Conservation (phyloP, 805 yeast genomes). For the Teunomyces barrocoloradensis region DNA sequence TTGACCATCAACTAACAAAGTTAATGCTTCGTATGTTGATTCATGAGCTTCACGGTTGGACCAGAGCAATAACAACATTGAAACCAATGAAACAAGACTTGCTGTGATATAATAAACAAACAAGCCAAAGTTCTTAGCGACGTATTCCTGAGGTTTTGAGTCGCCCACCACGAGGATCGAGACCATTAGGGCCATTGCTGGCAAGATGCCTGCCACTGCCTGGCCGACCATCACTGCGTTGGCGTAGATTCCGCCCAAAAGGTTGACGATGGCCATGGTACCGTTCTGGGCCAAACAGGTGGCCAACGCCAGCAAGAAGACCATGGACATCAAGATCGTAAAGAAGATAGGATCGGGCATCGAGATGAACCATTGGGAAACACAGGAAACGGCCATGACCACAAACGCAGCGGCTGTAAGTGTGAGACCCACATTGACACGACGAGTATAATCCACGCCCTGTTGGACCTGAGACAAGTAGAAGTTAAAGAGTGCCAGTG, state of each 20-base stretch:
- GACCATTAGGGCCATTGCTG: constrained; percentile 65
- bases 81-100: constrained; percentile 41
- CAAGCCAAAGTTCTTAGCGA: constrained; percentile 40
- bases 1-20: background rate
- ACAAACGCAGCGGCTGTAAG: constrained; percentile 59
- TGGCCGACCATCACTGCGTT: constrained; percentile 95
- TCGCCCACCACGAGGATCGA: constrained; percentile 48
- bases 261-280: constrained; percentile 79
- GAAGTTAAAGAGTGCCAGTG: constrained; percentile 58
- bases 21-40: background rate
- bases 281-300: constrained; percentile 88
- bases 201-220: constrained; percentile 90
- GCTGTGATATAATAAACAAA: constrained; percentile 51
- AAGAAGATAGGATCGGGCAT: constrained; percentile 47
- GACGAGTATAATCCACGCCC: constrained; percentile 51
- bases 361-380: constrained; percentile 30
- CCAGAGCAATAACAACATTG: constrained; percentile 40
- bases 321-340: constrained; percentile 56
- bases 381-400: constrained; percentile 52
- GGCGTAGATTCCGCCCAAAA: constrained; percentile 71
- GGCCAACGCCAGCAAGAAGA: constrained; percentile 66
- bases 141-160: constrained; percentile 15
- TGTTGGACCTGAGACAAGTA: constrained; percentile 64
- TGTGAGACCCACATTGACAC: constrained; percentile 61
- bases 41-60: constrained; percentile 17